Base-by-base conservation (phyloP, 192 early-diverging fungal species). In the Mortierella alpina region DNA sequence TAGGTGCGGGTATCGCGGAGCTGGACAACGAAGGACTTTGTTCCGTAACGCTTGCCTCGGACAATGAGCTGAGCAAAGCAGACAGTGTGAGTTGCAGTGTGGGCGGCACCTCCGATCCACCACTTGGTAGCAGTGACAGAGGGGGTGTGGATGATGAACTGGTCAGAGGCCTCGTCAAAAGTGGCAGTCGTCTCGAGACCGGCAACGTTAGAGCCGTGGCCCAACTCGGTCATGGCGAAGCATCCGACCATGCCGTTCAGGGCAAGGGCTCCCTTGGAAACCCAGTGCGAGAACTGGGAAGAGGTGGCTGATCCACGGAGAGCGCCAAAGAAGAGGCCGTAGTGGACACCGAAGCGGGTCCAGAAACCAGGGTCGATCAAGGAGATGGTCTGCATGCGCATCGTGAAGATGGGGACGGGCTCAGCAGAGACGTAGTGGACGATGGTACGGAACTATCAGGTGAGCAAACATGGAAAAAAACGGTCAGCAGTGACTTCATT, bases 31-130 rank as follows among this genome's bases (percentile, higher is more conserved):
- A 97, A 97, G 59, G 92, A 92, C 85, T 96, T 95, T 73, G 92
- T 90, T 59, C 96, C 96, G 75, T 96, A 92, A 54, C 86, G 73
- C 80, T 93, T 92, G 63, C 91, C 93, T 57, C 91, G 92, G 48
- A 96, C 93, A 40, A 93, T 82, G 42, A 96, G 88, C 84, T 95
- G 94, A 13, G 95, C 95, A 75, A 94, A 96, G 9, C 95, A 92
- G 17, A 91, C 87, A 47, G 89, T 86, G 83, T 94, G 92, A 2
- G 94, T 95, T 47, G 95, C 95, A 11, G 92, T 92, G 72, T 95
- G 94, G n/a, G 95, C 96, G 15, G 96, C 96, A 62, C 94, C 95
- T 71, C 96, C 96, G 80, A 97, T 97, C 96, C 96, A 97, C 96
- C 96, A 97, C 84, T 97, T 96, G 52, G 95, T 97, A 41, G 93